Base-by-base conservation (phyloP, 805 yeast species). In the Wickerhamiella sorbophila region DNA sequence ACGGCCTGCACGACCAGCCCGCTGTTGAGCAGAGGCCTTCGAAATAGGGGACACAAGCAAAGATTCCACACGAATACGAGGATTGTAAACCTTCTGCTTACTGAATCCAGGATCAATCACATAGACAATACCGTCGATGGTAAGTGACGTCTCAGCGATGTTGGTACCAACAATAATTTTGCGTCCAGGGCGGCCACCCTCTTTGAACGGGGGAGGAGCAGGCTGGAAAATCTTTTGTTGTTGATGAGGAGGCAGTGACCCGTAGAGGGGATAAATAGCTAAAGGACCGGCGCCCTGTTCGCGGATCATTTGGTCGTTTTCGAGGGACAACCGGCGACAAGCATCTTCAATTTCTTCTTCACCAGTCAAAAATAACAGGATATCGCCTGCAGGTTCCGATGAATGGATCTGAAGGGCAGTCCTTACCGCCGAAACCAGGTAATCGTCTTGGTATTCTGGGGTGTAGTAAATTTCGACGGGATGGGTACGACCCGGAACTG, bases 1-100 rank as follows among this genome's bases (percentile, higher is more conserved):
- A 75, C 98, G 88, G 67, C 98, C 98, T 43, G 98, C 98, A 73
- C 98, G 83, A 73, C 98, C 98, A 29, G 97, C 97, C 63, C 98
- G 76, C 64, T 88, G 98, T 64, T 88, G 95, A 1, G 98, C 95
- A 38, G 93, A 79, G 0, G 98, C 98, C 64, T 86, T 87, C 9
- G 97, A 87, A 48, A 91, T 87, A 31, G 97, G 97, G 6, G 95
- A 83, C 4, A 91, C 97, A 41, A 88, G 69, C 52, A 88, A 68
- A 0, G 96, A 85, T 62, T 88, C 96, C 24, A 88, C 96, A 61
- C 98, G 74, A 44, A 88, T 83, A 61, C 96, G 74, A 39, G 98
- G 97, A 59, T 88, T 91, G 64, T 80, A 88, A 1, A 85, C 83
- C 52, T 84, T 87, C 37, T 87, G 74, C 59, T 91, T 91, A 14